Conservation (phyloP, 768 basidiomycete genomes). For the Multifurca ochricompacta region DNA sequence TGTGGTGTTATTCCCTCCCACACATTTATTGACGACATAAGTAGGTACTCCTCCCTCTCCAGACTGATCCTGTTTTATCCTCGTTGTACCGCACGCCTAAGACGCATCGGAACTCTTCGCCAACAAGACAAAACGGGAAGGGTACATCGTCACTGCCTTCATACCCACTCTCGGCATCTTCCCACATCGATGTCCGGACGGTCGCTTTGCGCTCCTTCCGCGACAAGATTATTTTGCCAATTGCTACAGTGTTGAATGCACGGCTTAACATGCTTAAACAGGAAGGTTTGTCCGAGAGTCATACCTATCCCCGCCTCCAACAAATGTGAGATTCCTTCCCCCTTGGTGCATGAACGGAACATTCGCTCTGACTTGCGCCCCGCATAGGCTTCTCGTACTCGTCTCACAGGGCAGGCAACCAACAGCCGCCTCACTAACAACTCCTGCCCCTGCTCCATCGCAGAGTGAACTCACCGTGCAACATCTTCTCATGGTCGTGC, state of each 20-base stretch:
- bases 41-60: constrained; percentile 52
- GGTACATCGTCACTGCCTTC: constrained; percentile 31
- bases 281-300: constrained; percentile 47
- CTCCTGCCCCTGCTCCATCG: constrained; percentile 44
- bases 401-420: constrained; percentile 61
- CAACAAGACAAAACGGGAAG: constrained; percentile 44
- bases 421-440: constrained; percentile 51
- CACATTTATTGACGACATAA: not conserved
- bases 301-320: constrained; percentile 60
- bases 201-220: constrained; percentile 76
- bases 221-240: constrained; percentile 67
- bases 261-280: constrained; percentile 50
- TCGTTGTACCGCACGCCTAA: constrained; percentile 60
- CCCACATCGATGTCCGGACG: constrained; percentile 71
- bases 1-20: constrained; percentile 32
- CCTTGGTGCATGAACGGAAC: not conserved
- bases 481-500: constrained; percentile 58
- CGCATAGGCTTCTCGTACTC: constrained; percentile 60
- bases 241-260: constrained; percentile 46
- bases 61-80: constrained; percentile 55
- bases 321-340: constrained; percentile 54
- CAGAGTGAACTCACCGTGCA: constrained; percentile 60
- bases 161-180: constrained; percentile 30
- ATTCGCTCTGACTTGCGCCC: constrained; percentile 9
- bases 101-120: constrained; percentile 37